Evolutionary conservation across 805 yeast genomes (phyloP).

Genomic region (Wickerhamiella musiphila): DNA sequence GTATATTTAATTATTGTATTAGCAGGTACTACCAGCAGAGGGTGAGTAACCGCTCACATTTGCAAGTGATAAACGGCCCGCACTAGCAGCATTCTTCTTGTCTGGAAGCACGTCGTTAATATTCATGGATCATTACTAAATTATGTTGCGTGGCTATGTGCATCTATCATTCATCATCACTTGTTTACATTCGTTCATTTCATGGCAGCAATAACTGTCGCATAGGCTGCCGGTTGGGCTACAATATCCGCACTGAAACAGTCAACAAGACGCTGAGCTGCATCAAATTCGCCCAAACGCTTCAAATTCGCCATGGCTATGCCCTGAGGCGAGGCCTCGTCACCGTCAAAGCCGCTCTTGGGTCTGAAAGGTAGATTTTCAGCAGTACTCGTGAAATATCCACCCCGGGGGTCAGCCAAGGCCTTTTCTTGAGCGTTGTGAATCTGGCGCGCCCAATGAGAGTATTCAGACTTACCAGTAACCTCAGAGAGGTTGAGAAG

Average conservation of each 20-base stretch:
- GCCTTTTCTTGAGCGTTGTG: constrained; percentile 19
- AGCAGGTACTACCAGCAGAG: too few species aligned
- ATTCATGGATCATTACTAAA: too few species aligned
- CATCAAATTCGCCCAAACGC: constrained; percentile 14
- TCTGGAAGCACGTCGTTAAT: too few species aligned
- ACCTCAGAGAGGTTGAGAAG: constrained; percentile 22
- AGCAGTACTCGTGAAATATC: constrained; percentile 18
- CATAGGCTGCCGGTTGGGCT: constrained; percentile 10
- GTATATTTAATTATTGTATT: too few species aligned
- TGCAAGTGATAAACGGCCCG: too few species aligned
- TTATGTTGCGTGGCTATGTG: too few species aligned
- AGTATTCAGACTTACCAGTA: constrained; percentile 15
- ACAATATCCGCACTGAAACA: constrained; percentile 9
- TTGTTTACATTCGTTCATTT: too few species aligned
- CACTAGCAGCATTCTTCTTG: too few species aligned
- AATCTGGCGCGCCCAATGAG: constrained; percentile 18
- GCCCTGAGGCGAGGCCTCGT: constrained; percentile 25
- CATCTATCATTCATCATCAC: too few species aligned
- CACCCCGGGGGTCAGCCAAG: constrained; percentile 23
- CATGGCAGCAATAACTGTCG: too few species aligned
- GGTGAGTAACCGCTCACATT: too few species aligned
- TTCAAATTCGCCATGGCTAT: constrained; percentile 19
- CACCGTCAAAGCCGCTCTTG: constrained; percentile 22
- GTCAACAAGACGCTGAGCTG: constrained; percentile 6
- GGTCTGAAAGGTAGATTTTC: constrained; percentile 19